Conservation (phyloP, 2,329 filamentous ascomycete species). For the Daldinia sp. region DNA sequence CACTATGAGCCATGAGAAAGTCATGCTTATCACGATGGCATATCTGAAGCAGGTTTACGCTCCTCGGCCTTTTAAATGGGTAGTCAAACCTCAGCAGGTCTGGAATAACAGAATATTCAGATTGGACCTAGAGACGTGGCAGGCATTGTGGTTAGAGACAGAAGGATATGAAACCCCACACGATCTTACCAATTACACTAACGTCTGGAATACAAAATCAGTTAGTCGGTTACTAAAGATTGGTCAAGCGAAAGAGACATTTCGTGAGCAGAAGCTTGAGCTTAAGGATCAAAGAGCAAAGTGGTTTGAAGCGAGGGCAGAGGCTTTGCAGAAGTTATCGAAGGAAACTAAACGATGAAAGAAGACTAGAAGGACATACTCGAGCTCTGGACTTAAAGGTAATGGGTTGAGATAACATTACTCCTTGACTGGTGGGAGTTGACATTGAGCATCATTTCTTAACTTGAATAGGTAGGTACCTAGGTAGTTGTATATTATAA, state of each 20-base stretch:
- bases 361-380: background rate
- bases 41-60: slow-evolving; percentile 26
- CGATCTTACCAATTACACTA: background rate
- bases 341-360: background rate
- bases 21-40: slow-evolving; percentile 21
- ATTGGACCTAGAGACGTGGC: background rate
- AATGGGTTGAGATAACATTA: background rate
- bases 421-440: background rate
- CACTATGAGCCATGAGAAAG: slow-evolving; percentile 27
- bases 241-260: background rate
- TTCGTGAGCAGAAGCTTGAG: background rate
- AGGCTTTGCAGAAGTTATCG: background rate
- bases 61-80: slow-evolving; percentile 14
- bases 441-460: too few species aligned
- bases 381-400: background rate
- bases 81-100: slow-evolving; percentile 17
- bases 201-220: background rate
- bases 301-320: background rate
- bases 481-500: too few species aligned
- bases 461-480: too few species aligned
- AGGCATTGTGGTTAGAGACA: background rate
- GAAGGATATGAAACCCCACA: background rate
- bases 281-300: background rate
- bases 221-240: background rate
- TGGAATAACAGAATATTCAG: slow-evolving; percentile 18